Evolutionary conservation across 139 green algal genomes (phyloP), one percentile per base, ranked within the genome.

Genomic region (Monoraphidium neglectum): DNA sequence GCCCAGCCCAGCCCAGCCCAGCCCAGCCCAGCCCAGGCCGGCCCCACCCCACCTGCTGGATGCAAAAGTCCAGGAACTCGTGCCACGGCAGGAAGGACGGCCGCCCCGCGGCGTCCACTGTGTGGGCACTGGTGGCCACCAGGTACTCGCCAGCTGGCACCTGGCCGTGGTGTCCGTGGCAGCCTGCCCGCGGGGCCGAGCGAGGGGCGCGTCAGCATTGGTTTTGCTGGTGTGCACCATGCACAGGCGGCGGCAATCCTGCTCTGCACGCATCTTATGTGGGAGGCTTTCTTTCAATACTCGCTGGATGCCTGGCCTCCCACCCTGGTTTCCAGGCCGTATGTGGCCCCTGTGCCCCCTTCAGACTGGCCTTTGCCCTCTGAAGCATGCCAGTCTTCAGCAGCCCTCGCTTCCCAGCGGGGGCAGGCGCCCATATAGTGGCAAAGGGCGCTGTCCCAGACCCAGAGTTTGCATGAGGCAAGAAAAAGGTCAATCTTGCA

Each of bases 121-220:
- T 73, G 59, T 90, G 85, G 0, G 85, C 85, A 30, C 76, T 79
- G 33, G 86, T 91, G 16, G 86, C 49, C 1, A 91, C 86, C 26
- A 91, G 83, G 65, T 91, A 89, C 74, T 91, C 86, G 2, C 79
- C 86, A 21, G 68, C 72, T 24, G 86, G 86, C 28, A 89, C 62
- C 66, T 91, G 86, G 1, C 86, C 86, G 61, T 91, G 86, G 68
- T 91, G 83, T 65, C 83, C 86, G 47, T 89, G 86, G 35, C 78
- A 85, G 49, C 79, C 82, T 87, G 68, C 60, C 68, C 15, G 28
- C 51, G 21, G 51, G 18, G 51, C 51, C 51, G 21, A 28, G 61
- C 2, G 3, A 2, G 6, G 6, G 18, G 15, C n/a, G n/a, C n/a
- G n/a, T n/a, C n/a, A n/a, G n/a, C n/a, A n/a, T n/a, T n/a, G n/a